Evolutionary conservation across 2,329 filamentous ascomycete genomes (phyloP).

Genomic region (Botrytis aclada): DNA sequence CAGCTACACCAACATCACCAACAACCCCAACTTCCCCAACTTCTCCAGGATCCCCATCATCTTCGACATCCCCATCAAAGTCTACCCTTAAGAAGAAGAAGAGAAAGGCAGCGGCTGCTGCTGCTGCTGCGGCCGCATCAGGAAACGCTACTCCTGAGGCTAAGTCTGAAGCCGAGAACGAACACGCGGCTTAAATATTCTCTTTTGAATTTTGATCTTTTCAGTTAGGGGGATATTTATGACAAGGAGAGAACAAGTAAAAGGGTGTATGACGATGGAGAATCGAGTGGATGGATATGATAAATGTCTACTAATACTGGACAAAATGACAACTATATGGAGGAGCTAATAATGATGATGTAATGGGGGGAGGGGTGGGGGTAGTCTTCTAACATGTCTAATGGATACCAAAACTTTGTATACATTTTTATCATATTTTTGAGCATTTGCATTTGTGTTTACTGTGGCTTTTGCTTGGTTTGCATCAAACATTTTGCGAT

Average conservation of each 20-base stretch:
- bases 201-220: not conserved
- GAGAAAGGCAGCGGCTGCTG: not conserved
- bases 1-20: slow-evolving; percentile 43
- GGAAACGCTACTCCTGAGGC: not conserved
- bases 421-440: not conserved
- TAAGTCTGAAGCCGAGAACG: not conserved
- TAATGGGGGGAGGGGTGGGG: not conserved
- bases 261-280: not conserved
- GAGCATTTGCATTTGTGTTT: not conserved
- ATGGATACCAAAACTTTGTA: slow-evolving; percentile 6
- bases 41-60: slow-evolving; percentile 31
- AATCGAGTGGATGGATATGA: not conserved
- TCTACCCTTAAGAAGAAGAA: slow-evolving; percentile 4
- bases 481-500: not conserved
- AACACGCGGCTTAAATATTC: not conserved
- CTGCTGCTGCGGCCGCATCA: not conserved
- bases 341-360: slow-evolving; percentile 18
- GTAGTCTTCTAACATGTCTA: slow-evolving; percentile 8
- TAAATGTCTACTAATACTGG: slow-evolving; percentile 1
- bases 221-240: not conserved
- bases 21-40: slow-evolving; percentile 40
- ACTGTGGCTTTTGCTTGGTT: not conserved
- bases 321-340: not conserved
- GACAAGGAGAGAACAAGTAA: not conserved
- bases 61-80: slow-evolving; percentile 54